Percentiles rank a stretch among this genome's conserved stretches.
Conservation (phyloP, 805 yeast species). For the Isabelozyma heimii region DNA sequence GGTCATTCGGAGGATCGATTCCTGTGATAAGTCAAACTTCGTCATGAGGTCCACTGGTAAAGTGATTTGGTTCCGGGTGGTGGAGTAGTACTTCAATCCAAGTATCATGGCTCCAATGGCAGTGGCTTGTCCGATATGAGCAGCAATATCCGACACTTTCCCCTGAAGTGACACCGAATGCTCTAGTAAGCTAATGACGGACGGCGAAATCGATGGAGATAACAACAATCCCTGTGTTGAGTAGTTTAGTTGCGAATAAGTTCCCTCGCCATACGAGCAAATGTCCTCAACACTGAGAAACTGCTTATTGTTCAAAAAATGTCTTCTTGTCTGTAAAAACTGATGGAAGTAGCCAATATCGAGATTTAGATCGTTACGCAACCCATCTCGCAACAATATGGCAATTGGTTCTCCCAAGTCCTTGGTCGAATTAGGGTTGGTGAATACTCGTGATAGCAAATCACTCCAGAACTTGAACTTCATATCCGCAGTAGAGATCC, state of each 20-base stretch:
- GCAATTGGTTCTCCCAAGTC: constrained; percentile 63
- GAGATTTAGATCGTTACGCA: constrained; percentile 47
- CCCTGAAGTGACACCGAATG: constrained; percentile 42
- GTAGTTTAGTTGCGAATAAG: constrained; percentile 71
- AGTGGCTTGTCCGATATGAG: constrained; percentile 82
- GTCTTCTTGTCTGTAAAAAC: constrained; percentile 56
- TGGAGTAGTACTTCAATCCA: constrained; percentile 58
- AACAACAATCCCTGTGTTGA: constrained; percentile 56
- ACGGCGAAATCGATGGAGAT: constrained; percentile 58
- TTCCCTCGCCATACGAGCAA: constrained; percentile 79
- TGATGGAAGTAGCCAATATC: constrained; percentile 57
- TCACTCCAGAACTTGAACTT: constrained; percentile 78
- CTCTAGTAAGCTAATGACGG: constrained; percentile 48
- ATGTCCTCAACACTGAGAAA: constrained; percentile 53
- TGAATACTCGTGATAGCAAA: constrained; percentile 46
- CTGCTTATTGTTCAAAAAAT: constrained; percentile 46
- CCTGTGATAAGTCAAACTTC: constrained; percentile 57
- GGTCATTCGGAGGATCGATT: constrained; percentile 48
- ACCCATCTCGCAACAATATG: constrained; percentile 52
- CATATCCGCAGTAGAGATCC: constrained; percentile 44
- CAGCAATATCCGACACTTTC: constrained; percentile 56
- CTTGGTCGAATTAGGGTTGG: constrained; percentile 27
- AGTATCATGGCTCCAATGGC: constrained; percentile 65
- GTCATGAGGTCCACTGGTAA: constrained; percentile 65
- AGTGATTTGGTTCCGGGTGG: constrained; percentile 46